phyloP scores from a whole-genome alignment of 2,329 filamentous ascomycete genomes.

The Penicillium sp. region DNA sequence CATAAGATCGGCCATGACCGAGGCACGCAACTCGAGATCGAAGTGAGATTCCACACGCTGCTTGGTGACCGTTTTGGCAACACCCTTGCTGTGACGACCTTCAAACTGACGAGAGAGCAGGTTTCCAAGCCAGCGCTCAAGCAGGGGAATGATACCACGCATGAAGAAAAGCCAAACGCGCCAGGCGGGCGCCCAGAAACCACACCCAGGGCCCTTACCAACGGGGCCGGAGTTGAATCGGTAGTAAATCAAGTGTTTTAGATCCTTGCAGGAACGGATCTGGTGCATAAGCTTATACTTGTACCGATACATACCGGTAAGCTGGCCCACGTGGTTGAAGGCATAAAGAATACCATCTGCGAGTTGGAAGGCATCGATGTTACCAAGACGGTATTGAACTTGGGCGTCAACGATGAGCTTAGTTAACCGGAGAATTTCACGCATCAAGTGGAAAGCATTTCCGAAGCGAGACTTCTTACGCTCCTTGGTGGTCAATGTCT shows the following conservation, averaged over 20 bases:
- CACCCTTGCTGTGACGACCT: conserved; percentile 96
- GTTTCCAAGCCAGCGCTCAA: conserved; percentile 97
- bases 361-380: conserved; percentile 98
- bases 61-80: conserved; percentile 98
- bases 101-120: conserved; percentile 96
- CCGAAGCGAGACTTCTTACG: conserved; percentile 98
- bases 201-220: conserved; percentile 94
- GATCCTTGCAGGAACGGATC: conserved; percentile 96
- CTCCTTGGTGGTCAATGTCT: conserved; percentile 97
- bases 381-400: conserved; percentile 94
- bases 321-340: conserved; percentile 97
- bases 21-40: conserved; percentile 92
- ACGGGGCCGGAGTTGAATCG: conserved; percentile 96
- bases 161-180: conserved; percentile 99
- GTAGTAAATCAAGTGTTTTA: conserved; percentile 99
- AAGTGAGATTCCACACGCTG: conserved; percentile 99
- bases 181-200: conserved; percentile 99
- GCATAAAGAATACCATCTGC: conserved; percentile 98
- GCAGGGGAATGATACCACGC: conserved; percentile 92
- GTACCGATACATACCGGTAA: conserved; percentile 99
- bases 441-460: conserved; percentile 98
- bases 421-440: conserved; percentile 90
- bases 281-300: conserved; percentile 99
- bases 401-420: conserved; percentile 98
- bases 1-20: conserved; percentile 98